A percentile compares a stretch with the other conserved stretches of the same genome.
Evolutionary conservation across 345 rosid genomes (phyloP).

Genomic region (Camelina sativa): DNA sequence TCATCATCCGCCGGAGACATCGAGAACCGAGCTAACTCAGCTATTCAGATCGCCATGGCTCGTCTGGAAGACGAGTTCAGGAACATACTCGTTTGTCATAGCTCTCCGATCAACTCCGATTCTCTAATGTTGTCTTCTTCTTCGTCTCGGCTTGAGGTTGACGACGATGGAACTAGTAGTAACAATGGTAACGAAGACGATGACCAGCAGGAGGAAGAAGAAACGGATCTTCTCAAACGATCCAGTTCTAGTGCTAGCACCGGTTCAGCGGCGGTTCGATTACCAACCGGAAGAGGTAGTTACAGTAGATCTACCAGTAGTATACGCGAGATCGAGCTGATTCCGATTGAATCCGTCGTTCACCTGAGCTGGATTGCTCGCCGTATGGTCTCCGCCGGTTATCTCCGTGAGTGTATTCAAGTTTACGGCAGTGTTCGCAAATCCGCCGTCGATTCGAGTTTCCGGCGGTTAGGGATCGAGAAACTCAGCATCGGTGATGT

Average conservation of each 20-base stretch:
- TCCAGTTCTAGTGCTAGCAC: conserved; percentile 38
- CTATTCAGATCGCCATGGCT: conserved; percentile 98
- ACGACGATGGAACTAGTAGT: conserved; percentile 39
- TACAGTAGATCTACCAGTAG: conserved; percentile 82
- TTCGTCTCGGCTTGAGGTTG: conserved; percentile 40
- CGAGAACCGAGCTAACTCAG: conserved; percentile 53
- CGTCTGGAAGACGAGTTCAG: conserved; percentile 96
- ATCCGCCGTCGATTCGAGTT: conserved; percentile 78
- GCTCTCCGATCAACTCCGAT: conserved; percentile 68
- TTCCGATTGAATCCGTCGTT: conserved; percentile 66
- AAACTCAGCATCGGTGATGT: conserved; percentile 90
- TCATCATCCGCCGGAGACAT: conserved; percentile 54
- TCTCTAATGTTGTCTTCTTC: conserved; percentile 49
- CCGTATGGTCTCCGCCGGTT: conserved; percentile 81
- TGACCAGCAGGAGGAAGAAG: conserved; percentile 41
- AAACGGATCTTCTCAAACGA: conserved; percentile 41
- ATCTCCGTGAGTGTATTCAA: conserved; percentile 85
- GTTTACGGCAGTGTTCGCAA: conserved; percentile 90
- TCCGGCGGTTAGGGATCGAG: conserved; percentile 78
- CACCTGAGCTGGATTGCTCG: conserved; percentile 76
- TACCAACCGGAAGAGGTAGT: conserved; percentile 39
- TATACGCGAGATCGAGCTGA: conserved; percentile 85
- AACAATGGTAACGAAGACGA: conserved; percentile 44
- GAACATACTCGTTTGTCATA: conserved; percentile 66
- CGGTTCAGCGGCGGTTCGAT: conserved; percentile 23